Evolutionary conservation across 805 yeast genomes (phyloP).

Genomic region (Tanozyma kutaoensis): DNA sequence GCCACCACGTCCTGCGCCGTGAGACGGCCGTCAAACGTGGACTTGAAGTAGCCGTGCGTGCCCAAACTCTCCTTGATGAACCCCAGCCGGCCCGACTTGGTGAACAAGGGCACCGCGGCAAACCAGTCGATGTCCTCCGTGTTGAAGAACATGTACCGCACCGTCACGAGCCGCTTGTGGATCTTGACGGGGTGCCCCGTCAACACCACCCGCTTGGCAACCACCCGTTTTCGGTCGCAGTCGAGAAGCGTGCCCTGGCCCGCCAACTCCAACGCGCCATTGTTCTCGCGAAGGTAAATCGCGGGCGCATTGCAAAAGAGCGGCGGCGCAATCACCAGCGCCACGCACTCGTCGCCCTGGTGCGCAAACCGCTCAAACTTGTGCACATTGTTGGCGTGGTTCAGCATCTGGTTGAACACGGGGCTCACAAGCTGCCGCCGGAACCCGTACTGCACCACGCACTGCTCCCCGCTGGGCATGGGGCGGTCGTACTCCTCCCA

Average conservation of each 20-base stretch:
- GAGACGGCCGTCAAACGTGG: slow-evolving; percentile 82
- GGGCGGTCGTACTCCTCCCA: slow-evolving; percentile 89
- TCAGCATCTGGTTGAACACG: slow-evolving; percentile 64
- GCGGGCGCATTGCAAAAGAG: slow-evolving; percentile 70
- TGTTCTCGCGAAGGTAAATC: slow-evolving; percentile 49
- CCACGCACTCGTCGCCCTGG: slow-evolving; percentile 50
- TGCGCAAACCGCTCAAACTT: slow-evolving; percentile 78
- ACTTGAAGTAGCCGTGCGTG: slow-evolving; percentile 96
- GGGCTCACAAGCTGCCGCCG: slow-evolving; percentile 80
- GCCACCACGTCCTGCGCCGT: slow-evolving; percentile 88
- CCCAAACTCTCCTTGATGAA: slow-evolving; percentile 92
- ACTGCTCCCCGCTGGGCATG: slow-evolving; percentile 65
- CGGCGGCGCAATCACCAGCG: slow-evolving; percentile 73
- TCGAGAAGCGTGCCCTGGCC: slow-evolving; percentile 88
- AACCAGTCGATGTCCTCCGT: slow-evolving; percentile 80
- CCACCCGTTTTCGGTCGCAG: slow-evolving; percentile 69
- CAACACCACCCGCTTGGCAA: slow-evolving; percentile 78
- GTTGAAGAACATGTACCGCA: slow-evolving; percentile 95
- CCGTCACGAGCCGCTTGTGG: slow-evolving; percentile 82
- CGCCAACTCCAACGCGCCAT: slow-evolving; percentile 48
- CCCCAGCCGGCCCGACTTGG: slow-evolving; percentile 88
- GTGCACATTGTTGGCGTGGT: slow-evolving; percentile 73
- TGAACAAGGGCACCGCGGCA: slow-evolving; percentile 84
- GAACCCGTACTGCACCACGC: slow-evolving; percentile 87
- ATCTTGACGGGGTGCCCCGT: slow-evolving; percentile 95